These are phyloP conservation scores for Peribolospora baueri DNA, from an alignment of 768 basidiomycete genomes.

Conservation along the genomic window DNA sequence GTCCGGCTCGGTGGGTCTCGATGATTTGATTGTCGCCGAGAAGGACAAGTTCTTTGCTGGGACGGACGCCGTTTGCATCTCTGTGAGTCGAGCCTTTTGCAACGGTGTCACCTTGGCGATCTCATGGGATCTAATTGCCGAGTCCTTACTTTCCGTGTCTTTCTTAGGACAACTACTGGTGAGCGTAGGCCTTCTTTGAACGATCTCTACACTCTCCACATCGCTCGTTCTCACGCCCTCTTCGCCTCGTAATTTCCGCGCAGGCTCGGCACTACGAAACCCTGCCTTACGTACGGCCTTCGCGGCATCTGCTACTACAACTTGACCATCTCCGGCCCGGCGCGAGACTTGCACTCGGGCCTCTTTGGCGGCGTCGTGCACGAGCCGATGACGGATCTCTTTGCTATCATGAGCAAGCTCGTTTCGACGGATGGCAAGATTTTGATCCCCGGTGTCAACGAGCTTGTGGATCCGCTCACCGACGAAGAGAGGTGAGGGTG, in stretches of 20 bases:
- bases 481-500: slow-evolving; percentile 39
- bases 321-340: slow-evolving; percentile 56
- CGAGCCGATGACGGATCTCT: slow-evolving; percentile 77
- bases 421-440: slow-evolving; percentile 58
- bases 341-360: slow-evolving; percentile 71
- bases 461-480: slow-evolving; percentile 49
- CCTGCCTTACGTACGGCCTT: slow-evolving; percentile 16
- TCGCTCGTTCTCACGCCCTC: neutral
- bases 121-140: too few relatives aligned
- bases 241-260: neutral
- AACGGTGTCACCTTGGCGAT: too few relatives aligned
- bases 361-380: slow-evolving; percentile 58
- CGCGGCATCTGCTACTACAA: slow-evolving; percentile 74
- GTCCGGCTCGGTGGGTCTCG: slow-evolving; percentile 68
- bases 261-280: slow-evolving; percentile 21
- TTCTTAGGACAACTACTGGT: slow-evolving; percentile 68
- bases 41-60: slow-evolving; percentile 56
- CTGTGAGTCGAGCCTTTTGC: slow-evolving; percentile 12
- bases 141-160: neutral
- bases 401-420: slow-evolving; percentile 59
- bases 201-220: neutral
- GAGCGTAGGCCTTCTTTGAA: neutral
- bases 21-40: slow-evolving; percentile 59
- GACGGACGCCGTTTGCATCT: slow-evolving; percentile 78
- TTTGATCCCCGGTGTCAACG: slow-evolving; percentile 65